phyloP scores from a whole-genome alignment of 2,329 filamentous ascomycete species.

The Phoma herbarum region DNA sequence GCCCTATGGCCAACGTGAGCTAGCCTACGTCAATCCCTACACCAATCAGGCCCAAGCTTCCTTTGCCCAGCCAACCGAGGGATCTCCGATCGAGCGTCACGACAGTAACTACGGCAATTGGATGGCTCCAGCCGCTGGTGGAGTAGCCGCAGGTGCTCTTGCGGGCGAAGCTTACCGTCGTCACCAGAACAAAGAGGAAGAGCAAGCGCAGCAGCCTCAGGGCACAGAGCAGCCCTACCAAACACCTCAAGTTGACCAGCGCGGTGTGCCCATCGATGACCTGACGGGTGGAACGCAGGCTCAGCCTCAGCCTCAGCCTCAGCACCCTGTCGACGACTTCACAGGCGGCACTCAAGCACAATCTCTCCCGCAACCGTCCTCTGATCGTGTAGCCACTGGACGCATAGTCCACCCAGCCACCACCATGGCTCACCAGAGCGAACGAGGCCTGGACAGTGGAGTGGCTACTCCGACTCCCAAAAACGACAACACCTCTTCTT shows the following conservation, averaged over 20 bases:
- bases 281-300: conserved; percentile 15
- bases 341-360: conserved; percentile 14
- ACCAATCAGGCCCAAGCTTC: conserved; percentile 18
- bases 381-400: background rate
- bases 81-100: conserved; percentile 34
- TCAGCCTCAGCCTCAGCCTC: conserved; percentile 19
- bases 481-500: conserved; percentile 32
- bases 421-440: conserved; percentile 26
- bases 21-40: conserved; percentile 21
- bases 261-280: conserved; percentile 16
- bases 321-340: conserved; percentile 26
- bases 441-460: conserved; percentile 22
- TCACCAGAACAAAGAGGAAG: conserved; percentile 42
- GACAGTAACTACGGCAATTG: conserved; percentile 62
- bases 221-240: conserved; percentile 21
- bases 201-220: conserved; percentile 32
- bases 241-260: conserved; percentile 17
- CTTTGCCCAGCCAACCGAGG: conserved; percentile 13
- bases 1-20: conserved; percentile 11
- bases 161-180: conserved; percentile 47
- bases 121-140: conserved; percentile 62
- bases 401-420: conserved; percentile 21
- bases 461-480: conserved; percentile 28
- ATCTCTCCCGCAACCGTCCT: background rate
- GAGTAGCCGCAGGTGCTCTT: conserved; percentile 53